Conservation (phyloP, 2,329 filamentous ascomycete genomes). For the Pestalotiopsis sp. region DNA sequence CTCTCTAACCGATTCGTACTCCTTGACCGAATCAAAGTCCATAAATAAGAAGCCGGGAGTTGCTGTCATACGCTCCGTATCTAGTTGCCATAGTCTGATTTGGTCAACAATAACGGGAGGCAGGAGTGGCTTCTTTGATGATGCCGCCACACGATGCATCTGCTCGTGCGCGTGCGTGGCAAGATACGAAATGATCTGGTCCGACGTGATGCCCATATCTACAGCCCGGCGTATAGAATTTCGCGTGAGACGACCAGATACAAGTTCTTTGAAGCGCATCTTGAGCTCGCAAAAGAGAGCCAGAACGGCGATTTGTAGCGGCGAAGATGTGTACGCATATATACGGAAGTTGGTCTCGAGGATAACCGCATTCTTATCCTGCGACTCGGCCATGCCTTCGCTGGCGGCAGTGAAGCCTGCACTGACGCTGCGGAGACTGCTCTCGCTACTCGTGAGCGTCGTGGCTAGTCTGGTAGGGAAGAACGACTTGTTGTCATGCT, state of each 20-base stretch:
- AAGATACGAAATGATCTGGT: constrained; percentile 94
- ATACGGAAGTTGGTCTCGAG: constrained; percentile 97
- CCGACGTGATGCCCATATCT: constrained; percentile 85
- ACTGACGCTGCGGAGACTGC: constrained; percentile 69
- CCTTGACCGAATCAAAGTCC: constrained; percentile 74
- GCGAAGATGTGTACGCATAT: constrained; percentile 94
- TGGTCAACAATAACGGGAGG: constrained; percentile 97
- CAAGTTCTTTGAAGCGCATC: constrained; percentile 91
- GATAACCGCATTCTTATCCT: constrained; percentile 81
- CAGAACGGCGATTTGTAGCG: constrained; percentile 91
- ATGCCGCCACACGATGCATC: constrained; percentile 70
- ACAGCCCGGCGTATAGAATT: constrained; percentile 87
- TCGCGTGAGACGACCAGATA: constrained; percentile 88
- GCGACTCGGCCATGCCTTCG: constrained; percentile 36
- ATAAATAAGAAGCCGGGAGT: constrained; percentile 85
- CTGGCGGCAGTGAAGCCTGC: constrained; percentile 69
- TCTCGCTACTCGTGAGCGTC: constrained; percentile 78
- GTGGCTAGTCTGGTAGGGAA: constrained; percentile 95
- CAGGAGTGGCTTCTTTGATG: constrained; percentile 69
- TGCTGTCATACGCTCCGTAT: constrained; percentile 90
- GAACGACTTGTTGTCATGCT: constrained; percentile 61
- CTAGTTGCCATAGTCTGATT: constrained; percentile 95
- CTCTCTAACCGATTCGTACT: constrained; percentile 70
- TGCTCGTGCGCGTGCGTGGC: constrained; percentile 92
- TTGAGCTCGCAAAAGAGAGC: constrained; percentile 85